Evolutionary conservation across 306 rosid species (phyloP), one percentile per base, ranked within the genome.

Genomic region (Prosopis cineraria): DNA sequence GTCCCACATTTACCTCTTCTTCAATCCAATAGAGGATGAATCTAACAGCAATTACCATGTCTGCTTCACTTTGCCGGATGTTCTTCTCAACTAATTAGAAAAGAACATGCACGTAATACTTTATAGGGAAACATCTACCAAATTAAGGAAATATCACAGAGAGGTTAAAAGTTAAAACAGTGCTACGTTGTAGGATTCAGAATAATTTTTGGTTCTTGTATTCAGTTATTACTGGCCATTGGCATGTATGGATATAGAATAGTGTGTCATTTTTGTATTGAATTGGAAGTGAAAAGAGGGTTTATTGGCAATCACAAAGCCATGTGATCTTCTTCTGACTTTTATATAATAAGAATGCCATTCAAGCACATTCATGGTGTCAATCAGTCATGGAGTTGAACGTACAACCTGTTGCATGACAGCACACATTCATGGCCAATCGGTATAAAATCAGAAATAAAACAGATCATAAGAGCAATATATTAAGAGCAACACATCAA

Each of bases 1-100:
- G n/a, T 80, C 85, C 31, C 89, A 85, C 70, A 55, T 90, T 41
- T 88, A 90, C 20, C 72, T 92, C 43, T 88, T 92, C 82, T 60
- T 92, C 77, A 36, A 37, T 55, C 89, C 91, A 10, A 6, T 85
- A 52, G 88, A 88, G 48, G 85, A 87, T 59, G 88, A 67, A 5
- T 52, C 71, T 25, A 45, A 43, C 0, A 22, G 33, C 0, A 70
- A 84, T 13, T 58, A 80, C 17, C 53, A 68, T 72, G 77, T 44
- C 30, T 22, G 31, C 39, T 72, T 86, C 67, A 31, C 77, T 45
- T 47, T 13, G 60, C 83, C 87, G 37, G 83, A 80, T 40, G 24
- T 52, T 39, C 56, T 74, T 22, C 16, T 62, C 44, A 72, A 78
- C 36, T 78, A 77, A 1, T 58, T 4, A 58, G 11, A 22, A 20